Percentiles rank a stretch among this genome's conserved stretches.
Evolutionary conservation across 1,284 basidiomycete genomes (phyloP).

Genomic region (Rhodofomes roseus): DNA sequence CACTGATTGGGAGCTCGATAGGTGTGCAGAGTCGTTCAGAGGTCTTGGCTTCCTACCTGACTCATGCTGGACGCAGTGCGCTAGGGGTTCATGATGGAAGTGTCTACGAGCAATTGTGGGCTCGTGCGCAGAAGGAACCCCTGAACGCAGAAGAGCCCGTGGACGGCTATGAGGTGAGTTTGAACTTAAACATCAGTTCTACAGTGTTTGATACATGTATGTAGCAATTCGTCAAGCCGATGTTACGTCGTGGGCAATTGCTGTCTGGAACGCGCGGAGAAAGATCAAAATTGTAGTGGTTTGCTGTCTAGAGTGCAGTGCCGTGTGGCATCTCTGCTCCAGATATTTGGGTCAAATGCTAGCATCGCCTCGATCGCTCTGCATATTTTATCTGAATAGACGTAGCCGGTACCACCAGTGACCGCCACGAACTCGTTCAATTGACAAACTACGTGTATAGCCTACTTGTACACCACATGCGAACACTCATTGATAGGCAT

Average conservation of each 20-base stretch:
- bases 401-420: too few relatives aligned
- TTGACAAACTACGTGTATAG: too few relatives aligned
- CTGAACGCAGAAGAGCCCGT: constrained; percentile 53
- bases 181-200: too few relatives aligned
- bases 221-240: constrained; percentile 45
- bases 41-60: background rate
- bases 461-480: too few relatives aligned
- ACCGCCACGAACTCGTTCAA: too few relatives aligned
- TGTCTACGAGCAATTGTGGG: constrained; percentile 70
- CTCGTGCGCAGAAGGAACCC: constrained; percentile 59
- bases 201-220: background rate
- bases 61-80: constrained; percentile 36
- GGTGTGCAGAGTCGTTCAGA: constrained; percentile 33
- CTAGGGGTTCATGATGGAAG: constrained; percentile 65
- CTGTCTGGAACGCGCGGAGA: constrained; percentile 23
- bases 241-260: constrained; percentile 42
- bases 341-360: too few relatives aligned
- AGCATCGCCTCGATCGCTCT: too few relatives aligned
- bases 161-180: constrained; percentile 49
- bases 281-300: constrained; percentile 23
- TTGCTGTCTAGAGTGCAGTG: too few relatives aligned
- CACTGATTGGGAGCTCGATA: constrained; percentile 75
- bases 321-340: too few relatives aligned
- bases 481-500: too few relatives aligned
- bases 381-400: too few relatives aligned